These are phyloP conservation scores for Erodium trifolium DNA, from an alignment of 441 rosid genomes.

Conservation along the genomic window DNA sequence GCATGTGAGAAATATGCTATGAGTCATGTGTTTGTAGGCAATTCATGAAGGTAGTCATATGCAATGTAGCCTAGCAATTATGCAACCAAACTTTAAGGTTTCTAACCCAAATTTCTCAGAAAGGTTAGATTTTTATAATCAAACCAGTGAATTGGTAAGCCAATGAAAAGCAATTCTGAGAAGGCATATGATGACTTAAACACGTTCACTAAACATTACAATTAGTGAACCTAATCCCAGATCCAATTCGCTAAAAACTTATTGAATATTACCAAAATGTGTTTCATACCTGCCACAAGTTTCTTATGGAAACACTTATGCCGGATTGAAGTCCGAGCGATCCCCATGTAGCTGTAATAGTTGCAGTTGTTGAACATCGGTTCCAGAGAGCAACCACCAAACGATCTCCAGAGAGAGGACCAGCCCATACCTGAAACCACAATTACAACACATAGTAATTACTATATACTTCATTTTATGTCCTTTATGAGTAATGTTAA, in stretches of 20 bases:
- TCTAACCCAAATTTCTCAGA: no score
- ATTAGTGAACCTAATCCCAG: background rate
- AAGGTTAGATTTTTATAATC: no score
- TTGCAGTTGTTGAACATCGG: constrained; percentile 2
- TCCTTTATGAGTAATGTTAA: no score
- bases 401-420: background rate
- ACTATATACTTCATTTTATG: no score
- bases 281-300: background rate
- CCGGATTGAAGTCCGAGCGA: background rate
- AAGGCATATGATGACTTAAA: no score
- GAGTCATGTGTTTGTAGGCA: no score
- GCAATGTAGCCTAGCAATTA: background rate
- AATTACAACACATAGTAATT: background rate
- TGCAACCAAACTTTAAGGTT: background rate
- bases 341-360: background rate
- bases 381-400: background rate
- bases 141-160: no score
- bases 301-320: background rate
- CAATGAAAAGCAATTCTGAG: no score
- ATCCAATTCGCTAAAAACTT: background rate
- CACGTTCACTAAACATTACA: no score
- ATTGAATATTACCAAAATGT: background rate
- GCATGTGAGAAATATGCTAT: no score
- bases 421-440: background rate
- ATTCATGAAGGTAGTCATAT: no score